Conservation (phyloP, 2,329 filamentous ascomycete genomes). For the Rosellinia necatrix region DNA sequence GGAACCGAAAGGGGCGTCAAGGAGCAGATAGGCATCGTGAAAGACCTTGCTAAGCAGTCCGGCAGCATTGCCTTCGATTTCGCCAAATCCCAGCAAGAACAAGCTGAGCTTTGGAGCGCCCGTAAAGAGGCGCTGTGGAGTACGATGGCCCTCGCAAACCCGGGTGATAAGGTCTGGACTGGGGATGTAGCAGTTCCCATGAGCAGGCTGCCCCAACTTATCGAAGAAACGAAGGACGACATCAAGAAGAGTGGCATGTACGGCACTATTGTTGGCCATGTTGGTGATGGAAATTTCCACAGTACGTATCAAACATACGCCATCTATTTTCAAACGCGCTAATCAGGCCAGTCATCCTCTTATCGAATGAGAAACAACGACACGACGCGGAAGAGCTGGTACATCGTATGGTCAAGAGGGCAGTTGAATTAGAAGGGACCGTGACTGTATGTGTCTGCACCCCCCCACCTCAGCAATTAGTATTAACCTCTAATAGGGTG, state of each 20-base stretch:
- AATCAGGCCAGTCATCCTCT: constrained; percentile 51
- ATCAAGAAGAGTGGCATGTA: constrained; percentile 61
- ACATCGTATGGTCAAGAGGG: constrained; percentile 83
- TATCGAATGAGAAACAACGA: constrained; percentile 69
- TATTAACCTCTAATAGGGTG: constrained; percentile 55
- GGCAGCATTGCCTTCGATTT: constrained; percentile 78
- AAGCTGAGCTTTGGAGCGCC: constrained; percentile 79
- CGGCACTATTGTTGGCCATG: constrained; percentile 71
- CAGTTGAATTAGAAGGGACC: constrained; percentile 83
- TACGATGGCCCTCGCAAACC: constrained; percentile 69
- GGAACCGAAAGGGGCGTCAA: constrained; percentile 70
- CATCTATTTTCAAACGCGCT: constrained; percentile 12
- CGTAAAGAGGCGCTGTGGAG: constrained; percentile 85
- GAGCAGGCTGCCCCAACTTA: constrained; percentile 72
- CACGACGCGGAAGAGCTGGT: constrained; percentile 71
- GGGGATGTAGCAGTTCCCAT: constrained; percentile 86
- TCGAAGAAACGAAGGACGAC: constrained; percentile 74
- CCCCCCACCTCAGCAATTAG: not conserved
- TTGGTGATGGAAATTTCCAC: constrained; percentile 81
- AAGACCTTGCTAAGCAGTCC: constrained; percentile 44
- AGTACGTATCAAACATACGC: constrained; percentile 41
- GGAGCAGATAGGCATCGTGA: constrained; percentile 66
- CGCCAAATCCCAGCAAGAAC: constrained; percentile 70
- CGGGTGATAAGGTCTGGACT: constrained; percentile 78
- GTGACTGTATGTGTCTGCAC: constrained; percentile 61